Evolutionary conservation across 2,329 filamentous ascomycete genomes (phyloP).

Genomic region (Podosphaera xanthii): DNA sequence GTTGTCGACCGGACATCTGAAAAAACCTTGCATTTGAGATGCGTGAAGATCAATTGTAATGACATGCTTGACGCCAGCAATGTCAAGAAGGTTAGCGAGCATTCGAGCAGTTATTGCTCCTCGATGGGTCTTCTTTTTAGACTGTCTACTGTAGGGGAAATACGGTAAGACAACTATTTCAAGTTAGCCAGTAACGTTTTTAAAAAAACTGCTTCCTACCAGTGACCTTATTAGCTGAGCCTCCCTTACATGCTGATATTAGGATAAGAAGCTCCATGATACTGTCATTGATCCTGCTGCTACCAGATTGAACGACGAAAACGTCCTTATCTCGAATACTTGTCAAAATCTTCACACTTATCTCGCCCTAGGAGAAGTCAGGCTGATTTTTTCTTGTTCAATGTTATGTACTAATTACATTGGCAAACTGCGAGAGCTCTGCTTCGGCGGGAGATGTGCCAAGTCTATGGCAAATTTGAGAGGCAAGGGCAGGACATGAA

Average conservation of each 20-base stretch:
- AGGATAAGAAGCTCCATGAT: conserved; percentile 99
- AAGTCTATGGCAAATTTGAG: conserved; percentile 44
- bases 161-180: conserved; percentile 25
- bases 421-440: conserved; percentile 47
- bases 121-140: conserved; percentile 94
- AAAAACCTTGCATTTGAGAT: conserved; percentile 99
- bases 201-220: conserved; percentile 30
- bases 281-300: conserved; percentile 88
- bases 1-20: conserved; percentile 93
- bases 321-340: conserved; percentile 94
- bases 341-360: conserved; percentile 43
- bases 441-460: conserved; percentile 40
- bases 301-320: conserved; percentile 94
- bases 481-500: conserved; percentile 40
- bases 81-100: conserved; percentile 80
- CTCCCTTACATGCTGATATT: conserved; percentile 96
- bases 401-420: conserved; percentile 26
- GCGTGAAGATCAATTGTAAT: conserved; percentile 93
- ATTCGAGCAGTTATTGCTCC: conserved; percentile 93
- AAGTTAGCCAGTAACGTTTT: conserved; percentile 5
- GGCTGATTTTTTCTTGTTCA: conserved; percentile 11
- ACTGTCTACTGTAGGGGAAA: conserved; percentile 97
- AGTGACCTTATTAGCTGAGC: conserved; percentile 88
- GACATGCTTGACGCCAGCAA: conserved; percentile 91
- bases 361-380: conserved; percentile 32